Evolutionary conservation across 441 rosid species (phyloP).

Genomic region (Flueggea neowawraea): DNA sequence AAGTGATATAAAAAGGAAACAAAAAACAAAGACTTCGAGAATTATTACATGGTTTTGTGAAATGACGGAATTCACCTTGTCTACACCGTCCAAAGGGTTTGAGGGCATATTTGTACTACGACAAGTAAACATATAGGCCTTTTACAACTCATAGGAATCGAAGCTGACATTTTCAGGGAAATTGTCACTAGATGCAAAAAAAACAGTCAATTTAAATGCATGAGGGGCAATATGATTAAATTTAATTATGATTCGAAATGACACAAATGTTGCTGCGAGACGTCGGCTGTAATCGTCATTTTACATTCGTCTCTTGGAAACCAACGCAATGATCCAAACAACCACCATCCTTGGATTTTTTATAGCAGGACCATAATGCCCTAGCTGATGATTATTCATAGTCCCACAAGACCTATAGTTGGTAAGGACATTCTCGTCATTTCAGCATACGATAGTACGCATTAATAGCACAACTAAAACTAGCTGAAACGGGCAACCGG

Average conservation of each 20-base stretch:
- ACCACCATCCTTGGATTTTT: conserved; percentile 46
- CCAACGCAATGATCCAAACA: conserved; percentile 65
- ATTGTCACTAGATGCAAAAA: neutral
- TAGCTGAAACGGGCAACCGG: neutral
- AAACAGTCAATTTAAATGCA: neutral
- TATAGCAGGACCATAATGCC: conserved; percentile 28
- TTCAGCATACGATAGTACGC: conserved; percentile 3
- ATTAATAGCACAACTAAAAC: conserved; percentile 15
- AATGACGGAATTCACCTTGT: conserved; percentile 23
- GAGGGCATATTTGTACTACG: neutral
- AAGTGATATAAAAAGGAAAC: conserved; percentile 1
- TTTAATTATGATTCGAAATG: conserved; percentile 8
- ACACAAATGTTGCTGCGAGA: conserved; percentile 7
- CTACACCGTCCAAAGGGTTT: neutral
- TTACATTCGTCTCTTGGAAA: conserved; percentile 33
- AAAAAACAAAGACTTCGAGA: conserved; percentile 20
- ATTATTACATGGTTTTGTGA: neutral
- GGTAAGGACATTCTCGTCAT: conserved; percentile 34
- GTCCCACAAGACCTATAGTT: conserved; percentile 10
- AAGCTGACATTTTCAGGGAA: conserved; percentile 12
- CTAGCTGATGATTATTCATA: conserved; percentile 18
- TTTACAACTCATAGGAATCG: conserved; percentile 1
- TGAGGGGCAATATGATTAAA: neutral
- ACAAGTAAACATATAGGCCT: neutral
- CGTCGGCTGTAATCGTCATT: conserved; percentile 38